Evolutionary conservation across 306 rosid genomes (phyloP), one percentile per base, ranked within the genome.

Genomic region (Prunus fruticosa): DNA sequence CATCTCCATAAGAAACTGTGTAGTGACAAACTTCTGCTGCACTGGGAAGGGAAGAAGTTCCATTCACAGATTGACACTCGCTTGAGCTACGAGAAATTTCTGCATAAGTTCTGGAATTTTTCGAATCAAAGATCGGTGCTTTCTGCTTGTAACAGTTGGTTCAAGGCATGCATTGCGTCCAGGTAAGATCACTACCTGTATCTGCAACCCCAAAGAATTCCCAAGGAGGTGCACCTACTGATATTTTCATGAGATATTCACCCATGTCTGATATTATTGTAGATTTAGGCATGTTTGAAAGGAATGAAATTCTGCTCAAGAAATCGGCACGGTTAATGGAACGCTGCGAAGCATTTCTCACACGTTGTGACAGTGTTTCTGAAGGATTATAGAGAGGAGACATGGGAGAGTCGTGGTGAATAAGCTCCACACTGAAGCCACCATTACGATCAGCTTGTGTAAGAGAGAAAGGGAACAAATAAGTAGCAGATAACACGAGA

Each of bases 341-440:
- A 23, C 86, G 88, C 11, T 20, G 38, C 54, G 46, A 67, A 7
- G 57, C 72, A 46, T 67, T 38, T 23, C 20, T 46, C 7, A 46
- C 22, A 2, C 38, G 22, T 20, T 67, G 34, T 3, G 60, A 50
- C 0, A 16, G 15, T 18, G 61, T 14, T 68, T 46, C 15, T 47
- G 20, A 23, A 68, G 58, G 58, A 68, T 49, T 49, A n/a, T 47
- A 15, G 22, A 46, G 57, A 46, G 58, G 43, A 25, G 56, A 49
- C 25, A 27, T 4, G 5, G 25, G 45, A 3, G 73, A 49, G 60
- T 69, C 32, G 1, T 46, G 61, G 25, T 69, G 61, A 50, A 69
- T 50, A n/a, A 69, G 61, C 4, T 27, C 6, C 6, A 50, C 45
- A 19, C 73, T 50, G 45, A 69, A 69, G 23, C 73, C 45, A 3